These are phyloP conservation scores for Novymonas esmeraldas DNA, from an alignment of 208 protist species.

Conservation along the genomic window DNA sequence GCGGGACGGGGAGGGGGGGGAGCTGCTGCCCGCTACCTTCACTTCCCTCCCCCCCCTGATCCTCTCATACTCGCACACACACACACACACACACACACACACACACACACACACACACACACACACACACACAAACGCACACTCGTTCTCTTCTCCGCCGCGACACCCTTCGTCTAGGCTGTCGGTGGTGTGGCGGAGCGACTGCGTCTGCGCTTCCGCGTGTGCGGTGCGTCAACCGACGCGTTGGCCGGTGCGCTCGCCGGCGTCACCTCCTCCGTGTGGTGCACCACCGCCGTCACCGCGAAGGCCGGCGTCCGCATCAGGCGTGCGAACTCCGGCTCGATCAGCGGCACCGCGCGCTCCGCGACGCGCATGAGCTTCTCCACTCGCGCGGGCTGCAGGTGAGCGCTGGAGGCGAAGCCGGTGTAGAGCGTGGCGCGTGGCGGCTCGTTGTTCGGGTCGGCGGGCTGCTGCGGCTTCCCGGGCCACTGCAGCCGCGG, in stretches of 20 bases:
- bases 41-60: too few relatives aligned
- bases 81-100: too few relatives aligned
- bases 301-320: constrained; percentile 17
- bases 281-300: not conserved
- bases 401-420: constrained; percentile 65
- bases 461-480: constrained; percentile 29
- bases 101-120: too few relatives aligned
- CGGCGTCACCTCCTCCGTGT: not conserved
- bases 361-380: constrained; percentile 57
- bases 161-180: not conserved
- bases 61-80: too few relatives aligned
- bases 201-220: constrained; percentile 7
- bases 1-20: too few relatives aligned
- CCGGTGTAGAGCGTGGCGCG: constrained; percentile 49
- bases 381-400: constrained; percentile 54
- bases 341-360: constrained; percentile 32
- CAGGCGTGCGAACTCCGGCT: constrained; percentile 35
- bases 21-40: too few relatives aligned
- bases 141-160: not conserved
- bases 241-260: not conserved
- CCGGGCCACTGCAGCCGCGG: constrained; percentile 43
- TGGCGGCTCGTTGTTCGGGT: constrained; percentile 25
- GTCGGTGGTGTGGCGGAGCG: not conserved
- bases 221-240: not conserved
- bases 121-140: too few relatives aligned